Base-by-base conservation (phyloP, 129 eudicot genomes). In the Tagetes erecta region DNA sequence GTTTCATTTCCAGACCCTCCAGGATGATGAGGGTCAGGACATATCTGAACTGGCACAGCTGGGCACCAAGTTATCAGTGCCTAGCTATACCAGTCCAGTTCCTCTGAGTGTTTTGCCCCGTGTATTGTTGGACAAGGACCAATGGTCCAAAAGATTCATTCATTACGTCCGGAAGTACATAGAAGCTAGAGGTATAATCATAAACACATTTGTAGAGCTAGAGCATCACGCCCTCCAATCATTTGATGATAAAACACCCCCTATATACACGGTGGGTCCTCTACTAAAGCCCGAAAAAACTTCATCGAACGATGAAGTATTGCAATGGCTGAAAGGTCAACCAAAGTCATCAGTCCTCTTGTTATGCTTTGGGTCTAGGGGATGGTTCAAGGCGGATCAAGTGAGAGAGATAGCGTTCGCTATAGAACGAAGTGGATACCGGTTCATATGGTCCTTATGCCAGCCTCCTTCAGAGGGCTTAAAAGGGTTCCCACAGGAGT, bases 301-400 rank as follows among this genome's bases (percentile, higher is more conserved):
- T 4, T 41, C 9, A 2, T 37, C 34, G 0, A 0, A 65, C 12
- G 3, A 37, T 0, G 39, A 68, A 1, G n/a, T 73, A 12, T 47
- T 85, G 64, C 9, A 59, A 45, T 88, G 94, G 94, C 71, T 88
- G n/a, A 73, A 83, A 14, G 49, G 60, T 51, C 90, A 88, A 40
- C 83, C 86, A 3, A 8, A 58, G 68, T 80, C 84, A 3, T 75
- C 84, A 0, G 84, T 79, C 38, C 3, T 83, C 41, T 47, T 79
- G 7, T 30, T 83, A 39, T 83, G 87, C 68, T 83, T 79, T 36
- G 84, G 84, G 52, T 74, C 76, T 3, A 59, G 31, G 69, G 76
- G 87, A n/a, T 66, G 78, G 31, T 76, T 83, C 31, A 13, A 41
- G 13, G 38, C 0, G 59, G 76, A 79, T 0, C 87, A 83, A 56